Evolutionary conservation across 2,329 filamentous ascomycete species (phyloP).

Genomic region (Monilinia fructicola): DNA sequence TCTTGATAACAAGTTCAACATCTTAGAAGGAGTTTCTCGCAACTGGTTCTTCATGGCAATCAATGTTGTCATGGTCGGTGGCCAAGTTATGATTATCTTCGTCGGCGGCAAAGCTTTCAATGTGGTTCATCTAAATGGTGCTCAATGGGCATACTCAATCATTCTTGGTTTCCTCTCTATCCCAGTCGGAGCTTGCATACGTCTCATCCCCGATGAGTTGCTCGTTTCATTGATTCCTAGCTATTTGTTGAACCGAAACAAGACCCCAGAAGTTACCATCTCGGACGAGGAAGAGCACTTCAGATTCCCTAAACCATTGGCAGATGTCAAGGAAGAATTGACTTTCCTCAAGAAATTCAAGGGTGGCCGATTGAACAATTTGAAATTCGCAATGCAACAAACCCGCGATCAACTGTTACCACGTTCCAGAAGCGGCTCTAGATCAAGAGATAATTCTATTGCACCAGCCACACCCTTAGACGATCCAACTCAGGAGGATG

Average conservation of each 20-base stretch:
- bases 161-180: conserved; percentile 82
- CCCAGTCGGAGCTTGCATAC: conserved; percentile 76
- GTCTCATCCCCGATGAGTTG: conserved; percentile 71
- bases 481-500: conserved; percentile 50
- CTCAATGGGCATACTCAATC: conserved; percentile 86
- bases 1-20: conserved; percentile 91
- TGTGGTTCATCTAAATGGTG: conserved; percentile 57
- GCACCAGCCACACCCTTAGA: conserved; percentile 60
- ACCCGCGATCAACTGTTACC: conserved; percentile 68
- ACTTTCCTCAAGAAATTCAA: conserved; percentile 77
- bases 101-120: conserved; percentile 80
- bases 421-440: conserved; percentile 61
- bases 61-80: conserved; percentile 81
- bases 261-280: conserved; percentile 51
- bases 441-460: conserved; percentile 63
- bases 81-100: conserved; percentile 86
- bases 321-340: conserved; percentile 77
- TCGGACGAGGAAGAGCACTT: conserved; percentile 64
- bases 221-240: conserved; percentile 37
- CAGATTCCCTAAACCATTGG: conserved; percentile 69
- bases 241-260: conserved; percentile 35
- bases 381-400: conserved; percentile 76
- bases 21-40: conserved; percentile 81
- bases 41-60: conserved; percentile 91
- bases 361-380: conserved; percentile 76